These are phyloP conservation scores for Pulveroboletus sp. DNA, from an alignment of 768 basidiomycete species.

Conservation along the genomic window DNA sequence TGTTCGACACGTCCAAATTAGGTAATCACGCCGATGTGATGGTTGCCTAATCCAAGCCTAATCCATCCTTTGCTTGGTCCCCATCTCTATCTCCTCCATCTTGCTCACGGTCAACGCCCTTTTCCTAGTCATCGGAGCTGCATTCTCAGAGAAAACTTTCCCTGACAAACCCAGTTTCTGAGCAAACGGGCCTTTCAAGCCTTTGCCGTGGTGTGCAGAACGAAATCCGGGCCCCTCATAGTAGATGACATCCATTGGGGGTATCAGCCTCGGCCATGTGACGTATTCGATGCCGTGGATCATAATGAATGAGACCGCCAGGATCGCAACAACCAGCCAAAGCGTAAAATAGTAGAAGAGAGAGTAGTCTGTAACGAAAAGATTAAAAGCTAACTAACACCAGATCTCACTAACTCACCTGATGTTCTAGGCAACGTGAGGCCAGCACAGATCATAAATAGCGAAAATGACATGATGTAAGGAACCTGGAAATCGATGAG, in stretches of 20 bases:
- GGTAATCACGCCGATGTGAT: no score
- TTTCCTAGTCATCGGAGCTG: constrained; percentile 35
- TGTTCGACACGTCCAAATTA: constrained; percentile 6
- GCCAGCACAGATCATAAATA: constrained; percentile 87
- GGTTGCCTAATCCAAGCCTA: constrained; percentile 36
- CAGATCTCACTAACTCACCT: constrained; percentile 47
- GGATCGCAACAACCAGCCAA: constrained; percentile 65
- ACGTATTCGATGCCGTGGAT: constrained; percentile 94
- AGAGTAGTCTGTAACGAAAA: constrained; percentile 62
- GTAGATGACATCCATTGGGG: constrained; percentile 74
- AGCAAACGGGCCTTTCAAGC: constrained; percentile 44
- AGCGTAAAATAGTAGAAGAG: constrained; percentile 81
- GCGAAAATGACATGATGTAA: constrained; percentile 70
- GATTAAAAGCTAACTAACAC: neutral
- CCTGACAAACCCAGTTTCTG: constrained; percentile 34
- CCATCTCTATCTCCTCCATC: constrained; percentile 79
- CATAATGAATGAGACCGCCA: constrained; percentile 70
- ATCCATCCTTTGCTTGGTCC: constrained; percentile 76
- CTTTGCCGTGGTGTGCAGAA: constrained; percentile 73
- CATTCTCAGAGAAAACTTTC: constrained; percentile 39
- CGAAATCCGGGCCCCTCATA: constrained; percentile 90
- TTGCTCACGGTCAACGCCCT: constrained; percentile 33
- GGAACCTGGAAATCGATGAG: constrained; percentile 63
- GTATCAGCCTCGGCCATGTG: constrained; percentile 86
- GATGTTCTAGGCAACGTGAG: constrained; percentile 84